Conservation (phyloP, 345 rosid species). For the Rhizophora mangle region DNA sequence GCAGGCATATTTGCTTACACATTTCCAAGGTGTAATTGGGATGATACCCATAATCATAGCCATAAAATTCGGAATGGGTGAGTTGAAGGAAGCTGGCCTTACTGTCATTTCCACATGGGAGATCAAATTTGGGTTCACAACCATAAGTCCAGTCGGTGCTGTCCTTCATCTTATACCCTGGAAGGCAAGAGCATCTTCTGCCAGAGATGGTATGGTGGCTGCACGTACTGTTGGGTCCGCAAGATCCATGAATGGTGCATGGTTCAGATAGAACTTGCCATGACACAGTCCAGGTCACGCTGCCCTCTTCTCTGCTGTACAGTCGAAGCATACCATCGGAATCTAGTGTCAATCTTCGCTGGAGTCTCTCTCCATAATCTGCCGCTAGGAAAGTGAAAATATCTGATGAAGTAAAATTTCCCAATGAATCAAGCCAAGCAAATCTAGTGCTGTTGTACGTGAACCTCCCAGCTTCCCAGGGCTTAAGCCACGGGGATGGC, state of each 20-base stretch:
- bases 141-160: conserved; percentile 32
- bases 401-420: conserved; percentile 32
- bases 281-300: conserved; percentile 22
- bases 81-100: conserved; percentile 21
- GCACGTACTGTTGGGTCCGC: conserved; percentile 37
- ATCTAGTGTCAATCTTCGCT: conserved; percentile 36
- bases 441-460: conserved; percentile 26
- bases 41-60: neutral
- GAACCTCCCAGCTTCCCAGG: neutral
- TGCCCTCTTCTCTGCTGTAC: conserved; percentile 23
- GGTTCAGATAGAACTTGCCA: conserved; percentile 22
- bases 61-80: conserved; percentile 3
- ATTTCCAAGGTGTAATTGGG: neutral
- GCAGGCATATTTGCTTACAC: conserved; percentile 1
- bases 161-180: conserved; percentile 18
- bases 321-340: conserved; percentile 34
- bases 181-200: conserved; percentile 34
- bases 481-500: conserved; percentile 12
- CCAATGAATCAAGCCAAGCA: conserved; percentile 23
- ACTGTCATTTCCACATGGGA: neutral
- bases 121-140: conserved; percentile 27
- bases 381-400: conserved; percentile 1
- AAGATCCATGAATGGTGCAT: conserved; percentile 32
- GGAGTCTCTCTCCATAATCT: conserved; percentile 22
- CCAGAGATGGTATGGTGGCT: conserved; percentile 17